Evolutionary conservation across 352 stramenopile species (phyloP).

Genomic region (Phytophthora tentaculata): DNA sequence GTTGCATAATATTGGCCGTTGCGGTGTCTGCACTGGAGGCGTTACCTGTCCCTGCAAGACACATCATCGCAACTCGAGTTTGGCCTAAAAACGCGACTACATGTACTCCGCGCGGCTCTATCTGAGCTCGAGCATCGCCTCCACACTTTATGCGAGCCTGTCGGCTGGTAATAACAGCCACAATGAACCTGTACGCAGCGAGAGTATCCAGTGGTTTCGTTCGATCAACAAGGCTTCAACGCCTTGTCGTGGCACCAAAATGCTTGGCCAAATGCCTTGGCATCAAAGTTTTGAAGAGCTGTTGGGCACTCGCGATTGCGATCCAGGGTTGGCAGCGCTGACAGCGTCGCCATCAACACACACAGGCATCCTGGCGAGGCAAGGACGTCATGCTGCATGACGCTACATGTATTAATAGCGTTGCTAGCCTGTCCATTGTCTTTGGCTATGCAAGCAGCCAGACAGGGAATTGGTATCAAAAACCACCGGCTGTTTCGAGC

Average conservation of each 20-base stretch:
- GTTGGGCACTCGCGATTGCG: constrained; percentile 26
- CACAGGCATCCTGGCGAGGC: constrained; percentile 14
- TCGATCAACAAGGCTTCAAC: constrained; percentile 20
- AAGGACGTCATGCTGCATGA: constrained; percentile 22
- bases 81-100: not conserved
- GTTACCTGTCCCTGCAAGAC: not conserved
- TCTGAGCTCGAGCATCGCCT: constrained; percentile 13
- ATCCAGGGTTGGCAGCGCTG: not conserved
- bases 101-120: constrained; percentile 15
- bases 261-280: constrained; percentile 8
- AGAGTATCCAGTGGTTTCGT: constrained; percentile 39
- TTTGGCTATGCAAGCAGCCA: constrained; percentile 1
- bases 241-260: constrained; percentile 22
- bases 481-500: constrained; percentile 16
- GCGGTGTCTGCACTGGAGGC: not conserved
- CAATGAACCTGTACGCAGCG: constrained; percentile 18
- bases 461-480: constrained; percentile 16
- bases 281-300: constrained; percentile 25
- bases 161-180: not conserved
- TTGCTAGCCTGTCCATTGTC: constrained; percentile 31
- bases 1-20: constrained; percentile 4
- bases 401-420: constrained; percentile 14
- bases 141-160: not conserved
- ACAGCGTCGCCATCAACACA: constrained; percentile 1
- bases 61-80: constrained; percentile 1